Percentiles rank a stretch among this genome's conserved stretches.
phyloP scores from a whole-genome alignment of 208 protist species.

The Novymonas esmeraldas region DNA sequence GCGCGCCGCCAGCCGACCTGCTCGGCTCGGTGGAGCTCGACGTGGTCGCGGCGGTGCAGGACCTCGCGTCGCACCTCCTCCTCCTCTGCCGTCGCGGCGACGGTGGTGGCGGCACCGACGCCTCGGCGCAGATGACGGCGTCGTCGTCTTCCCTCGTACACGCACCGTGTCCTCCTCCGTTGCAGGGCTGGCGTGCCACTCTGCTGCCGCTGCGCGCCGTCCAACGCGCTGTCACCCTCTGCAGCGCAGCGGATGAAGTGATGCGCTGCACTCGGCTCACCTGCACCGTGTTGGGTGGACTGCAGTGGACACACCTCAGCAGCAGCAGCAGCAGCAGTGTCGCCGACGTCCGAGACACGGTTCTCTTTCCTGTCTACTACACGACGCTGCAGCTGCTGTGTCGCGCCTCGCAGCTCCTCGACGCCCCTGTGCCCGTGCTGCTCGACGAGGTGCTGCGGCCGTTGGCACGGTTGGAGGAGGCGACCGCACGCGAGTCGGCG shows the following conservation, averaged over 20 bases:
- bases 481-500: too few species aligned
- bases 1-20: not conserved
- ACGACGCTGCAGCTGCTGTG: conserved; percentile 8
- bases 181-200: conserved; percentile 7
- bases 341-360: not conserved
- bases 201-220: conserved; percentile 14
- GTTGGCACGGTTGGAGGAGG: conserved; percentile 16
- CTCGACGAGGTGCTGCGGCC: conserved; percentile 22
- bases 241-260: not conserved
- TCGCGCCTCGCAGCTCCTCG: not conserved
- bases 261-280: too few species aligned
- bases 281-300: conserved; percentile 3
- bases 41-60: not conserved
- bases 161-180: not conserved
- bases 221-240: conserved; percentile 1
- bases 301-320: conserved; percentile 1
- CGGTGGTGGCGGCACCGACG: too few species aligned
- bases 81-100: too few species aligned
- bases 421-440: not conserved
- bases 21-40: not conserved
- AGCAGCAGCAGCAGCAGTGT: not conserved
- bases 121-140: not conserved
- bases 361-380: conserved; percentile 7
- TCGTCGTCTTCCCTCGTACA: not conserved
- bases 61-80: conserved; percentile 14